A percentile compares a stretch with the other conserved stretches of the same genome.
These are phyloP conservation scores for Globisporangium alternatum DNA, from an alignment of 352 stramenopile species.

Conservation along the genomic window DNA sequence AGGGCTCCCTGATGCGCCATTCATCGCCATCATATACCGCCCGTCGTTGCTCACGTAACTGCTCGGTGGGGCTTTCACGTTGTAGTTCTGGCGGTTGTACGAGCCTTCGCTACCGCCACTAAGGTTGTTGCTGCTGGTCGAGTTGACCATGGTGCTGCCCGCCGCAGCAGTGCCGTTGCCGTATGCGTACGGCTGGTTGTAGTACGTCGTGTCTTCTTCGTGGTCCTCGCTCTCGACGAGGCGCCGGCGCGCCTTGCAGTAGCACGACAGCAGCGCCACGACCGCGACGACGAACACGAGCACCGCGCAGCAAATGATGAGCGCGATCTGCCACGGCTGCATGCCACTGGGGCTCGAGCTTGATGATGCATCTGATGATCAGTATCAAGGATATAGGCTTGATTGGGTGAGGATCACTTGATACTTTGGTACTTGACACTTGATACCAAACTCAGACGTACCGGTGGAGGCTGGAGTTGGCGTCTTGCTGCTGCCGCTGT, in stretches of 20 bases:
- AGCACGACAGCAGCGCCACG: constrained; percentile 52
- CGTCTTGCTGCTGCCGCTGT: neutral
- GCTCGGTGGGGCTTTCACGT: neutral
- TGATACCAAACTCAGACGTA: neutral
- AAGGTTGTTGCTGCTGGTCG: constrained; percentile 8
- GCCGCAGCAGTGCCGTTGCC: neutral
- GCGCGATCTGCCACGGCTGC: constrained; percentile 49
- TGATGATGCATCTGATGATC: neutral
- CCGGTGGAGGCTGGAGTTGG: neutral
- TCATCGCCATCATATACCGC: constrained; percentile 11
- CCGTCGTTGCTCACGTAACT: constrained; percentile 11
- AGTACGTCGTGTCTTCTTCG: constrained; percentile 38
- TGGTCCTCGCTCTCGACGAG: constrained; percentile 49
- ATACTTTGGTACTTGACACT: neutral
- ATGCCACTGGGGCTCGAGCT: constrained; percentile 25
- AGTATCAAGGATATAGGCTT: neutral
- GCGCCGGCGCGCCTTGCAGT: constrained; percentile 48
- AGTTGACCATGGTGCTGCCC: neutral
- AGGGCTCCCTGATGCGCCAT: neutral
- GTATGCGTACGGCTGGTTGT: constrained; percentile 30
- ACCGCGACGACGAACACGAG: constrained; percentile 48
- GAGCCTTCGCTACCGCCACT: neutral
- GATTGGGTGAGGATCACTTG: too few species aligned
- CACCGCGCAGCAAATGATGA: constrained; percentile 57
- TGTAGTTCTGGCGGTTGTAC: constrained; percentile 8